phyloP scores from a whole-genome alignment of 306 rosid species.

The Vicia villosa region DNA sequence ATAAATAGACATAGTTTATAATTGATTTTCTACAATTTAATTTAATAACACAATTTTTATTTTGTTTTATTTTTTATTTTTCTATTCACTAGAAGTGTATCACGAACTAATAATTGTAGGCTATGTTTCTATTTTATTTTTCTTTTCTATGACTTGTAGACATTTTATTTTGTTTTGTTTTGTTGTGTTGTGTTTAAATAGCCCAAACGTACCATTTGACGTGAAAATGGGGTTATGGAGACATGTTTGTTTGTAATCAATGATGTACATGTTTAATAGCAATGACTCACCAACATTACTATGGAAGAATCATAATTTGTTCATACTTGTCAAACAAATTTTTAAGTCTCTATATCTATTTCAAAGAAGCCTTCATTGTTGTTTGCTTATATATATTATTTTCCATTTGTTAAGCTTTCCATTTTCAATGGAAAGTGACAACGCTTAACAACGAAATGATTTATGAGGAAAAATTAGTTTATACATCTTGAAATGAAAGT shows the following conservation, averaged over 20 bases:
- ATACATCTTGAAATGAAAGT: no score
- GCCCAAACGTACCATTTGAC: background rate
- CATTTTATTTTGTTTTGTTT: background rate
- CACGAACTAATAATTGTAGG: no score
- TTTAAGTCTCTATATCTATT: slow-evolving; percentile 27
- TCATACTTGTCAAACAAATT: slow-evolving; percentile 39
- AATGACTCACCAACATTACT: slow-evolving; percentile 27
- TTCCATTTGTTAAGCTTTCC: slow-evolving; percentile 10
- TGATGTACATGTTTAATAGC: slow-evolving; percentile 10
- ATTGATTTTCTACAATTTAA: no score
- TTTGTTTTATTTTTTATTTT: no score
- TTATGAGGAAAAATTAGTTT: no score
- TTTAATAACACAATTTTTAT: no score
- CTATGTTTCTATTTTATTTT: background rate
- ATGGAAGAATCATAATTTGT: background rate
- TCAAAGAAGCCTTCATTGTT: slow-evolving; percentile 33
- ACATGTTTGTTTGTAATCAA: background rate
- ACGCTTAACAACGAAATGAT: no score
- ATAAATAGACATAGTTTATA: no score
- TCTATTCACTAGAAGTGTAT: no score
- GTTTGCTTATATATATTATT: slow-evolving; percentile 17
- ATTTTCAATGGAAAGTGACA: background rate
- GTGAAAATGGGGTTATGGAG: slow-evolving; percentile 25
- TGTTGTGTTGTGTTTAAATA: slow-evolving; percentile 17
- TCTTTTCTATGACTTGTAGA: background rate